Evolutionary conservation across 2,329 filamentous ascomycete species (phyloP).

Genomic region (Lachnellula arida): DNA sequence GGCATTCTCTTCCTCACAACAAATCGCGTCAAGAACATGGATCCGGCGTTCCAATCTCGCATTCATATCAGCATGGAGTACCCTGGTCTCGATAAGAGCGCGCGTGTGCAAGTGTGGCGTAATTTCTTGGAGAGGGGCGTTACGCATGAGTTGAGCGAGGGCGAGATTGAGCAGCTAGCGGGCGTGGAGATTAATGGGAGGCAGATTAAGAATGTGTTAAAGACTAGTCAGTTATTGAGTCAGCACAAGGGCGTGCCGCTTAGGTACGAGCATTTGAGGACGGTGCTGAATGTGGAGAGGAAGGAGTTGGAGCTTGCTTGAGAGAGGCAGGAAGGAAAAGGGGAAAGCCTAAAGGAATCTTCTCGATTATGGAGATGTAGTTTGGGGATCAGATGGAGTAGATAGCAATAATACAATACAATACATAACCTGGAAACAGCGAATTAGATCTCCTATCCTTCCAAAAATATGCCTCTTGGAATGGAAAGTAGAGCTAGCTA

Average conservation of each 20-base stretch:
- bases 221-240: conserved; percentile 29
- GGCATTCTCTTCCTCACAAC: conserved; percentile 38
- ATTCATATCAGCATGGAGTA: conserved; percentile 32
- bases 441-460: too few species aligned
- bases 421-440: too few species aligned
- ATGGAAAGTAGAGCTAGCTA: too few species aligned
- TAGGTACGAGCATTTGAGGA: conserved; percentile 23
- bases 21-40: conserved; percentile 32
- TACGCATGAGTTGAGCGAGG: conserved; percentile 17
- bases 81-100: conserved; percentile 11
- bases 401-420: not conserved
- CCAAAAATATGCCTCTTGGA: too few species aligned
- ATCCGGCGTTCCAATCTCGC: conserved; percentile 33
- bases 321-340: too few species aligned
- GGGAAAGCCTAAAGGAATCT: too few species aligned
- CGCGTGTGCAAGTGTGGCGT: conserved; percentile 21
- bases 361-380: too few species aligned
- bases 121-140: conserved; percentile 16
- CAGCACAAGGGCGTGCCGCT: conserved; percentile 22
- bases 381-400: not conserved
- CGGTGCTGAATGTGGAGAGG: not conserved
- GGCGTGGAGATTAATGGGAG: conserved; percentile 31
- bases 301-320: not conserved
- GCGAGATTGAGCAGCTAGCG: conserved; percentile 16
- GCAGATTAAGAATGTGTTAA: conserved; percentile 35